Conservation (phyloP, 805 yeast genomes). For the Komagataella pastoris region DNA sequence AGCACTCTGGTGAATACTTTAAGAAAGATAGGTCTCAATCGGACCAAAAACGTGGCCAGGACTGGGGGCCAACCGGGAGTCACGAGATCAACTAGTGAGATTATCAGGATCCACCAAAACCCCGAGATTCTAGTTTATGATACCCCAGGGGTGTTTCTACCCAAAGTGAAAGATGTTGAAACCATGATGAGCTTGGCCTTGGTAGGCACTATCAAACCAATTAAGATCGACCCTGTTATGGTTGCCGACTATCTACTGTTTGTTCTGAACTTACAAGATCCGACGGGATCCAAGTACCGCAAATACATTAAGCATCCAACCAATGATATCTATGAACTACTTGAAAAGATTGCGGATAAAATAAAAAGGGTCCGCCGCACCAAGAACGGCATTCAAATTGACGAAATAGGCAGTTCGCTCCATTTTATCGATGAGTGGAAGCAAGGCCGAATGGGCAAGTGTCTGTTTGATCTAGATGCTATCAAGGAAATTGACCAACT, state of each 20-base stretch:
- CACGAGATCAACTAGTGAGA: conserved; percentile 66
- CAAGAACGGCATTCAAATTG: conserved; percentile 19
- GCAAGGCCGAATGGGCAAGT: conserved; percentile 32
- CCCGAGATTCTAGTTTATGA: conserved; percentile 69
- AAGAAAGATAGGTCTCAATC: conserved; percentile 23
- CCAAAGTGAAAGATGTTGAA: conserved; percentile 48
- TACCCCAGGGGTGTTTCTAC: conserved; percentile 88
- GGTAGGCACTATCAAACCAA: conserved; percentile 61
- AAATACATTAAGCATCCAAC: conserved; percentile 50
- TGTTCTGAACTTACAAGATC: conserved; percentile 52
- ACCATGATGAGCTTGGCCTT: conserved; percentile 66
- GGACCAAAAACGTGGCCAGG: conserved; percentile 50
- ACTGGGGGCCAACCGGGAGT: conserved; percentile 90
- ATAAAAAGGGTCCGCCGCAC: conserved; percentile 13
- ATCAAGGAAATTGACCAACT: conserved; percentile 4
- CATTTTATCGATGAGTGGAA: conserved; percentile 52
- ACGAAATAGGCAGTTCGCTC: conserved; percentile 48
- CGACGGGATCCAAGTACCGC: conserved; percentile 27
- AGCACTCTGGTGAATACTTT: conserved; percentile 73
- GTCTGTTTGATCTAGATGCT: conserved; percentile 16
- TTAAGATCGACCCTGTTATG: conserved; percentile 67
- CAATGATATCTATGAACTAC: conserved; percentile 48
- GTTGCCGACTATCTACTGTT: conserved; percentile 79
- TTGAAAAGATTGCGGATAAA: conserved; percentile 31
- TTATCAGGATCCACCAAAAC: conserved; percentile 44